Evolutionary conservation across 495 filamentous ascomycete genomes (phyloP), one percentile per base, ranked within the genome.

Genomic region (Aspergillus steynii): DNA sequence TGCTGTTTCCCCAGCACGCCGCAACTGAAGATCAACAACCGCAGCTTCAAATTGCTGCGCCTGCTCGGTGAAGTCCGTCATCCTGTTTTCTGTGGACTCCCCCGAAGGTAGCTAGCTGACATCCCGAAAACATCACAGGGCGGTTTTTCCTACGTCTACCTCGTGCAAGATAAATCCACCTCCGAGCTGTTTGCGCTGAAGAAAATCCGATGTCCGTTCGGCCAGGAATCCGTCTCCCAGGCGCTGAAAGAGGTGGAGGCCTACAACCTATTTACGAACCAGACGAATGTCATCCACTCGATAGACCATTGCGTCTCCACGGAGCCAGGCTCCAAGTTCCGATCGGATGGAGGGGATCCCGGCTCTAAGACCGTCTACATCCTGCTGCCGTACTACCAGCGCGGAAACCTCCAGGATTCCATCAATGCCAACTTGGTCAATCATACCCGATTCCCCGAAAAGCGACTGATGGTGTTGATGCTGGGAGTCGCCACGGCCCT

Each of bases 371-470:
- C 93, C 1, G 95, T 98, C 26, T 98, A 98, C 69, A 96, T 99
- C 61, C 77, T 99, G 31, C 83, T 99, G 15, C 95, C 95, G 6
- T 99, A 98, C 74, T 99, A 96, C 75, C 83, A 91, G 61, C 81
- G 95, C 47, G 95, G 95, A 25, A 99, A 99, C 68, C 82, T 99
- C 29, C 95, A 99, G 72, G 95, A 99, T 76, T 89, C 94, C 49
- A 97, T 99, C 80, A 99, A 99, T 70, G 95, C 95, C 61, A 99
- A 99, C 74, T 76, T 98, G 53, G 93, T 99, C 80, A 98, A 99
- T 73, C 92, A 96, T 63, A 91, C 90, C n/a, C 84, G 81, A 52
- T 97, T 99, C 68, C 95, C 95, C 0, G 93, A 96, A 79, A 85
- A 88, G 74, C 80, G 86, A 63, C 77, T 99, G 51, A 93, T 98